These are phyloP conservation scores for Phytophthora pluvialis DNA, from an alignment of 352 stramenopile species.

Conservation along the genomic window DNA sequence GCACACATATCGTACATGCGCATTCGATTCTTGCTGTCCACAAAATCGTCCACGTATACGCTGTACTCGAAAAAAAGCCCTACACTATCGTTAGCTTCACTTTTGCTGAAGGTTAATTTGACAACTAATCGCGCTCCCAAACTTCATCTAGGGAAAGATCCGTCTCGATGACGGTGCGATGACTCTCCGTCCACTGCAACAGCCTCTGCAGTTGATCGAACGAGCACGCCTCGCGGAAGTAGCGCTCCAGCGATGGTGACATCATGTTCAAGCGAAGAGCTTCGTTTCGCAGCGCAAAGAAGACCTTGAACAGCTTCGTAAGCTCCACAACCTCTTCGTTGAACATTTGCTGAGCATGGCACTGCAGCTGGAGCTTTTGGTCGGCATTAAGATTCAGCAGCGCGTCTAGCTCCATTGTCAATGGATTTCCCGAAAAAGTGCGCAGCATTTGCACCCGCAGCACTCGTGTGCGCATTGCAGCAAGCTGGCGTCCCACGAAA, in stretches of 20 bases:
- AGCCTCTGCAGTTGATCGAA: slow-evolving; percentile 78
- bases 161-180: slow-evolving; percentile 63
- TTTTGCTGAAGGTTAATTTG: slow-evolving; percentile 30
- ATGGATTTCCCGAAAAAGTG: slow-evolving; percentile 47
- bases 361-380: slow-evolving; percentile 73
- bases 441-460: slow-evolving; percentile 73
- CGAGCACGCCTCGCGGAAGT: slow-evolving; percentile 71
- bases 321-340: slow-evolving; percentile 65
- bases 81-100: slow-evolving; percentile 1
- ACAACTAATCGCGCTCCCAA: slow-evolving; percentile 32
- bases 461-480: slow-evolving; percentile 57
- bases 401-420: slow-evolving; percentile 49
- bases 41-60: slow-evolving; percentile 30
- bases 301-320: slow-evolving; percentile 83
- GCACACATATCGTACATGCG: slow-evolving; percentile 15
- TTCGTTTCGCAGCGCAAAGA: slow-evolving; percentile 72
- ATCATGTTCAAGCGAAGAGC: slow-evolving; percentile 72
- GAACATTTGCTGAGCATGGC: slow-evolving; percentile 67
- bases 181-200: slow-evolving; percentile 78
- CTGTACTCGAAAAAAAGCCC: slow-evolving; percentile 1
- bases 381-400: slow-evolving; percentile 57
- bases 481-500: slow-evolving; percentile 60
- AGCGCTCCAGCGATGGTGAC: slow-evolving; percentile 68
- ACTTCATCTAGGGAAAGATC: slow-evolving; percentile 42
- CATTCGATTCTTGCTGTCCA: slow-evolving; percentile 20